A percentile compares a stretch with the other conserved stretches of the same genome.
phyloP scores from a whole-genome alignment of 768 basidiomycete species.

The Austroboletus eburneus region DNA sequence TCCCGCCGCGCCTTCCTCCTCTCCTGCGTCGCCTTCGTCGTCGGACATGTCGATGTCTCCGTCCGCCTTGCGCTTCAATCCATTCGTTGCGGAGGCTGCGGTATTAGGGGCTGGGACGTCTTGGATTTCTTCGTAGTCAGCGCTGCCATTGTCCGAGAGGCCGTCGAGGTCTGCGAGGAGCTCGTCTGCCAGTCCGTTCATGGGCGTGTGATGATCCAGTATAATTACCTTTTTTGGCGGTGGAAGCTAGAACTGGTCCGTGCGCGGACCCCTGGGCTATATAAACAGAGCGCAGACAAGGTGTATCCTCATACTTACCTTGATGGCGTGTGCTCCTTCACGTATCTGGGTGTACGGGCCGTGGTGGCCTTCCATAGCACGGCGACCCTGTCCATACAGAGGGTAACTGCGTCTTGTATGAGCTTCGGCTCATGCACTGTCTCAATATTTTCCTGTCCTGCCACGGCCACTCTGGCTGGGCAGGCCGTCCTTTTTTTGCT shows the following conservation, averaged over 20 bases:
- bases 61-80: constrained; percentile 63
- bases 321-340: background rate
- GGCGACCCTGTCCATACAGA: constrained; percentile 68
- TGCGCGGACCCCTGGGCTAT: constrained; percentile 25
- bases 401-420: constrained; percentile 57
- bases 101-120: constrained; percentile 23
- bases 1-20: constrained; percentile 36
- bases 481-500: constrained; percentile 41
- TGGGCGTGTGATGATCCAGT: constrained; percentile 24
- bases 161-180: constrained; percentile 90
- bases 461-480: constrained; percentile 62
- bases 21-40: constrained; percentile 42
- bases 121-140: constrained; percentile 43
- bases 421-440: constrained; percentile 68
- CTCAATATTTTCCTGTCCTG: constrained; percentile 71
- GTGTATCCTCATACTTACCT: constrained; percentile 35
- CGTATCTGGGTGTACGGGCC: constrained; percentile 43
- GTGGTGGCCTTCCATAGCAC: constrained; percentile 59
- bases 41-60: constrained; percentile 55
- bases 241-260: constrained; percentile 18
- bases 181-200: constrained; percentile 88
- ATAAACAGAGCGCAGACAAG: constrained; percentile 15
- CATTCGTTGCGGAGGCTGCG: constrained; percentile 22
- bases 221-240: too few relatives aligned
- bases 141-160: constrained; percentile 63